Base-by-base conservation (phyloP, 2,329 filamentous ascomycete genomes). In the Fusarium aywerte region DNA sequence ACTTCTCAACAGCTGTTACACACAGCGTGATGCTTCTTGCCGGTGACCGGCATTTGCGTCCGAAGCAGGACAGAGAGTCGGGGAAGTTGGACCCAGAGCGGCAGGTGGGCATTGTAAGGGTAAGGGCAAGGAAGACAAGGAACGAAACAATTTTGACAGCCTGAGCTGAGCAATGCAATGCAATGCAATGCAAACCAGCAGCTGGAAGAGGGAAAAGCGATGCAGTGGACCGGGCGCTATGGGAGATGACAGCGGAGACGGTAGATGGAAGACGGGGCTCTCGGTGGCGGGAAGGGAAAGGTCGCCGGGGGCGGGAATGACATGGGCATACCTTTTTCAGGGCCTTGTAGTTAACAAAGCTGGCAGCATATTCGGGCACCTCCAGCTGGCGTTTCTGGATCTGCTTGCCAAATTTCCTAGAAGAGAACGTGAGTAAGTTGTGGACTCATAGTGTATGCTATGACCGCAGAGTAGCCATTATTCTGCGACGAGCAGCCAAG, bases 391-490 rank as follows among this genome's bases (percentile, higher is more conserved):
- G 91, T 85, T 97, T 97, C 84, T 98, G 96, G 72, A 99, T 97
- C 79, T 97, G 93, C 85, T 99, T 99, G 80, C 96, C 96, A 84
- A 99, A 99, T 88, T 99, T 99, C 96, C 95, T 99, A 75, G 67
- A 60, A 51, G 11, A 50, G 42, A 56, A 33, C 18, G 54, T 65
- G 47, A 73, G 65, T 40, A 53, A 48, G 29, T 23, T 52, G 60
- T 43, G 49, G 47, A 38, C 33, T 67, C 15, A 8, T 32, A 23
- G 48, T 36, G 39, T 38, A 23, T 44, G 32, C 18, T 20, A 55
- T 53, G 39, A 39, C n/a, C 31, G 27, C n/a, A 29, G 38, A 52
- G 51, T 48, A 35, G 38, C 40, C 35, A 18, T 56, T 40, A 25
- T 42, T 51, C 44, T 42, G 18, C 18, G 38, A 64, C 38, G 32